These are phyloP conservation scores for Letharia lupina DNA, from an alignment of 495 filamentous ascomycete genomes.

Conservation along the genomic window DNA sequence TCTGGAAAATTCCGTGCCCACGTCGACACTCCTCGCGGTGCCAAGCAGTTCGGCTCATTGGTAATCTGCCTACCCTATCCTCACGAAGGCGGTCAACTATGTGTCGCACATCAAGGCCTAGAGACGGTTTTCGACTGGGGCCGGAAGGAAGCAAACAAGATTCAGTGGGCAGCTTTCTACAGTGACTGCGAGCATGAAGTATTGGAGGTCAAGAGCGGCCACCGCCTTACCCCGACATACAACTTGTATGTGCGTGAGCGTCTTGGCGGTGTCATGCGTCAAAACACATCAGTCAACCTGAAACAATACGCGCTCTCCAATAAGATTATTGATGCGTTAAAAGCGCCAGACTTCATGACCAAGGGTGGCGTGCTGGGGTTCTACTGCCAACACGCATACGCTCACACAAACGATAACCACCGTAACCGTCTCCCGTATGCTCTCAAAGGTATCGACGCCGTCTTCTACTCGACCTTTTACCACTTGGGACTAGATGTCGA, in stretches of 20 bases:
- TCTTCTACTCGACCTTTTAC: constrained; percentile 11
- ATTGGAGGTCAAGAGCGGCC: constrained; percentile 41
- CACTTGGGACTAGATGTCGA: neutral
- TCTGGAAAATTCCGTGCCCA: constrained; percentile 46
- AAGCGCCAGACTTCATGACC: neutral
- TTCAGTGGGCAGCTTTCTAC: constrained; percentile 55
- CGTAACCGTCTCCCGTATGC: constrained; percentile 15
- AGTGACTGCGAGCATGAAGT: constrained; percentile 56
- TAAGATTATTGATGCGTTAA: neutral
- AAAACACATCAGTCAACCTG: neutral
- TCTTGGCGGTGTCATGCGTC: constrained; percentile 5
- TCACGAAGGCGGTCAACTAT: constrained; percentile 34
- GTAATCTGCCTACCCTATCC: constrained; percentile 44
- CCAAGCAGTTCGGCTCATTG: constrained; percentile 45
- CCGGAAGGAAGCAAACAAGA: constrained; percentile 18
- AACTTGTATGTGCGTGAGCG: constrained; percentile 39
- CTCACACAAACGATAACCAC: constrained; percentile 20
- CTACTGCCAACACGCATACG: constrained; percentile 32
- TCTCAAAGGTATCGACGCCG: constrained; percentile 25
- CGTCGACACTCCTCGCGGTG: constrained; percentile 46
- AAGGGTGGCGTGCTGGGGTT: constrained; percentile 27
- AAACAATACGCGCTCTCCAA: neutral
- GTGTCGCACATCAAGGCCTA: constrained; percentile 24
- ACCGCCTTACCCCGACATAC: constrained; percentile 52
- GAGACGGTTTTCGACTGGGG: constrained; percentile 40